These are phyloP conservation scores for Lachnellula subtilissima DNA, from an alignment of 2,329 filamentous ascomycete species.

Conservation along the genomic window DNA sequence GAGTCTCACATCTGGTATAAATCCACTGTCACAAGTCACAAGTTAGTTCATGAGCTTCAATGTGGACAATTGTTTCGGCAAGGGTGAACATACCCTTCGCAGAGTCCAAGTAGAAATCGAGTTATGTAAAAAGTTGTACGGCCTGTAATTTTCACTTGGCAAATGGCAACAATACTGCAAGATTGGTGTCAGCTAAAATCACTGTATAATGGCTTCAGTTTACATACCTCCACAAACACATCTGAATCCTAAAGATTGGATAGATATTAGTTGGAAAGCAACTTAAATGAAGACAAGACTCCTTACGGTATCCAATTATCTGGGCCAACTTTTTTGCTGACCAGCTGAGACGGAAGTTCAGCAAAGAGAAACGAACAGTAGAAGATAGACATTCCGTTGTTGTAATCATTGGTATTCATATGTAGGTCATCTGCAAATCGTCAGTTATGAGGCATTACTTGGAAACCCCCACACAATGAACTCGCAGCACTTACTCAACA, in stretches of 20 bases:
- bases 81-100: constrained; percentile 6
- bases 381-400: constrained; percentile 35
- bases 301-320: constrained; percentile 44
- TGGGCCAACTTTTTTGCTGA: constrained; percentile 44
- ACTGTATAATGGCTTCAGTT: neutral
- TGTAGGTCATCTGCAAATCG: neutral
- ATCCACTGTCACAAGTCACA: constrained; percentile 33
- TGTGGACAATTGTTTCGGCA: neutral
- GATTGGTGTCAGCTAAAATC: neutral
- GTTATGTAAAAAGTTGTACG: constrained; percentile 38
- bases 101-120: constrained; percentile 32
- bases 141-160: constrained; percentile 40
- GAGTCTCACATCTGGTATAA: constrained; percentile 49
- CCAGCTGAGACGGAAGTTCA: constrained; percentile 45
- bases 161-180: constrained; percentile 38
- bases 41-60: neutral
- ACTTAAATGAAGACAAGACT: neutral
- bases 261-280: neutral
- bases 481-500: constrained; percentile 43
- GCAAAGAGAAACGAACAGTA: constrained; percentile 39
- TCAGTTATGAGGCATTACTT: too few relatives aligned
- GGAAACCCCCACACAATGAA: too few relatives aligned
- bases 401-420: constrained; percentile 10
- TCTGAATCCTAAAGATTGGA: neutral
- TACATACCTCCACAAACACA: neutral